Evolutionary conservation across 108 stramenopile genomes (phyloP), one percentile per base, ranked within the genome.

Genomic region (Cyclotella baltica): DNA sequence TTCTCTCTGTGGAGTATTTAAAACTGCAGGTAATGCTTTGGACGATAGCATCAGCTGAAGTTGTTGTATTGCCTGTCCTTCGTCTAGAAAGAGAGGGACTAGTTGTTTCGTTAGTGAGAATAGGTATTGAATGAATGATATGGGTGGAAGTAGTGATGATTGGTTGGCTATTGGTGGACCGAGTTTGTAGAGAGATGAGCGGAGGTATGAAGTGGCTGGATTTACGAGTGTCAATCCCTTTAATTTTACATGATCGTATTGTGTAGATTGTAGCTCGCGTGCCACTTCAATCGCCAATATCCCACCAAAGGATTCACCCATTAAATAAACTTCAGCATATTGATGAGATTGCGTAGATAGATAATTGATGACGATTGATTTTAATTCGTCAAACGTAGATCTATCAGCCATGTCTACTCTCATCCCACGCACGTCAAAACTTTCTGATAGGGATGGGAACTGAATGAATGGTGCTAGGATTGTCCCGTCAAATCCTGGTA

Each of bases 401-500:
- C 95, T 81, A 89, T 96, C 92, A 3, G 78, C 75, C 85, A 89
- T 89, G 10, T 62, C 75, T 19, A 93, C 67, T 30, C 40, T 84
- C 89, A 93, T 81, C 25, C 86, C 92, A 40, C 92, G 85, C 15
- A 96, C 87, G 65, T 96, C 95, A 81, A 96, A 96, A 48, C 82
- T 80, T 55, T 86, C 87, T 19, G 83, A 70, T 19, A 96, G 61
- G 61, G 89, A 89, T 28, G 95, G 95, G 67, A 88, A 91, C 71
- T 96, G 95, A 5, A 96, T 61, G 66, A 96, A 96, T 11, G 92
- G 88, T 22, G 87, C 85, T 20, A 96, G 56, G 34, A 83, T 85
- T 51, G 92, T 92, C 30, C 95, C 95, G 70, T 96, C 95, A 84
- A 96, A 96, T 23, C 95, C 95, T 8, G 95, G 95, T 2, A 96